Evolutionary conservation across 257 asterid species (phyloP), one percentile per base, ranked within the genome.

Genomic region (Salvia rosmarinus): DNA sequence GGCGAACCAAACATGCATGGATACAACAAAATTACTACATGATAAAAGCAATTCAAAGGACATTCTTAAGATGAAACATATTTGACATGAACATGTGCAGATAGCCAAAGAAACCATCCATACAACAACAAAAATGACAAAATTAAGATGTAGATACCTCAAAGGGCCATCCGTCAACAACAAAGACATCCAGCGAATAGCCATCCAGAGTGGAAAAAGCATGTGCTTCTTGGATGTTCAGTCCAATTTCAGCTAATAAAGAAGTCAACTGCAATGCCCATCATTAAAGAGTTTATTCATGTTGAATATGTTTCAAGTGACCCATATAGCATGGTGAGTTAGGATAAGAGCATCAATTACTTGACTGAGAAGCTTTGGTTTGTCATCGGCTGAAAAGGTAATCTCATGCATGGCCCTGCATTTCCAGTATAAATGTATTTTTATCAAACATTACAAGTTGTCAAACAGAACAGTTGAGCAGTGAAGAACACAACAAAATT

Each of bases 401-500:
- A 95, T 95, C 82, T 95, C 99, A 81, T 95, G 99, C 96, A 91
- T 88, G 70, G 98, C 90, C 93, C 99, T 95, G 85, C 86, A 44
- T 25, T 66, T 67, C 63, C 54, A 61, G 63, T 57, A 67, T 44
- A 58, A 32, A 62, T 16, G 32, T 73, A 37, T 37, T 63, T 64
- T 8, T 11, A 59, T 40, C 44, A 61, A 65, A 54, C 63, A 35
- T 6, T 23, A 63, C 21, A 66, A 14, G 64, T n/a, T 32, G 42
- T 43, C 43, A 6, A 58, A 68, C 28, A 47, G 54, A 49, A 51
- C n/a, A 8, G 62, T 9, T 42, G 78, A 51, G 19, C n/a, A 35
- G 73, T 23, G 49, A 69, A 54, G 69, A 72, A 64, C 7, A 42
- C 46, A 4, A 61, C 20, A 61, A 21, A 64, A 55, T 30, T 50